Evolutionary conservation across 2,329 filamentous ascomycete species (phyloP), one percentile per base, ranked within the genome.

Genomic region (Colletotrichum tamarilloi): DNA sequence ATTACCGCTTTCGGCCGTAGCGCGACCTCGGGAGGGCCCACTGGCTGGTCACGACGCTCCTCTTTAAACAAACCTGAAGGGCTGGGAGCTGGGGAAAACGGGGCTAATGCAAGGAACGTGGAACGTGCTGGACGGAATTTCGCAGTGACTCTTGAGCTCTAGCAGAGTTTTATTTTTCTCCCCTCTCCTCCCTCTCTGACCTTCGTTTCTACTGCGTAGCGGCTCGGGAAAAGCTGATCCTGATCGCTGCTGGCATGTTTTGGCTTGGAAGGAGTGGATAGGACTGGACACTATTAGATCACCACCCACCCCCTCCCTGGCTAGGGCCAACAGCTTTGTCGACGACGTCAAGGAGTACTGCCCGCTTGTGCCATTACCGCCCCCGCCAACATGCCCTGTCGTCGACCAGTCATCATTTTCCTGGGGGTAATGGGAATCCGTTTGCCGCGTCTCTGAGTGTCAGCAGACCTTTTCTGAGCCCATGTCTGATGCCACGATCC

Each of bases 381-480:
- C 42, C 19, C 42, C 42, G 42, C 42, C 56, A 58, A 4, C 32
- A 5, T n/a, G 9, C 28, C 46, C 38, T 22, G 52, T 24, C 46
- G 38, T 58, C 57, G 63, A 72, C 72, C 72, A 74, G 14, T 74
- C 72, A 74, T 32, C 52, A 42, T 32, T 74, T 74, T 74, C 52
- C 62, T 74, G 72, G 72, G 72, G 72, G 72, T 74, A 74, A 74
- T 74, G 68, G 67, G 70, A 73, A 73, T 59, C 14, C 59, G 62
- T 42, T 59, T 63, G 68, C 68, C 62, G 52, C 68, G 46, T 66
- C 42, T 62, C 26, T 30, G 35, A 71, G 46, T 60, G 71, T 73
- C 71, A 73, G 35, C 71, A 24, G 71, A 73, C 71, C 67, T 60
- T 24, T 49, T 38, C 30, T 28, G 6, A 30, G 55, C 60, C 60